Evolutionary conservation across 1,284 basidiomycete genomes (phyloP).

Genomic region (Albatrellus sp.): DNA sequence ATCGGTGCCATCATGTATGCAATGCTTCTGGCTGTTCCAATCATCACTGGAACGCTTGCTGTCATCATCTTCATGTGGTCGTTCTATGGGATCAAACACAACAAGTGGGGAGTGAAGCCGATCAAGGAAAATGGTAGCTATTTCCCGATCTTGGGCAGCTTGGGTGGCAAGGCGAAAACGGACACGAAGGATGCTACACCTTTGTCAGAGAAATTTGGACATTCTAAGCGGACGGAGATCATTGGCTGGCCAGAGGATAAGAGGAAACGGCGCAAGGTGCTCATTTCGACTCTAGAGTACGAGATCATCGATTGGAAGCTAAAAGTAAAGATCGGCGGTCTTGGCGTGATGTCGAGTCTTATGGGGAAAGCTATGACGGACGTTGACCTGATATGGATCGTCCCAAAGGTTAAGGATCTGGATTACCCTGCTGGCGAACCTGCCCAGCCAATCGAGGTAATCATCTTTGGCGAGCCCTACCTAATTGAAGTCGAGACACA

Average conservation of each 20-base stretch:
- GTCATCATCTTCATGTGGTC: slow-evolving; percentile 86
- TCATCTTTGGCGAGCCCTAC: slow-evolving; percentile 91
- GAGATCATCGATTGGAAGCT: slow-evolving; percentile 94
- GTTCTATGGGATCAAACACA: slow-evolving; percentile 91
- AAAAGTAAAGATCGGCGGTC: slow-evolving; percentile 92
- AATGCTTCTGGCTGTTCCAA: slow-evolving; percentile 67
- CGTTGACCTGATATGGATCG: slow-evolving; percentile 85
- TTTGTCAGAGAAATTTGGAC: slow-evolving; percentile 46
- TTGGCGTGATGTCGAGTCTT: slow-evolving; percentile 91
- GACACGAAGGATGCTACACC: slow-evolving; percentile 40
- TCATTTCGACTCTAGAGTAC: slow-evolving; percentile 87
- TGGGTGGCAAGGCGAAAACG: slow-evolving; percentile 53
- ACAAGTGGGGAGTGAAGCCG: slow-evolving; percentile 77
- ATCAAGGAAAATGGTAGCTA: slow-evolving; percentile 54
- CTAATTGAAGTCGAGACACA: slow-evolving; percentile 91
- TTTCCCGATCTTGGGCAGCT: slow-evolving; percentile 60
- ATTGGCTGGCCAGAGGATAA: slow-evolving; percentile 92
- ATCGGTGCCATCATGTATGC: slow-evolving; percentile 80
- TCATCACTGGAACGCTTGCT: slow-evolving; percentile 74
- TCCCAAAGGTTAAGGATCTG: slow-evolving; percentile 87
- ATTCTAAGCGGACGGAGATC: slow-evolving; percentile 44
- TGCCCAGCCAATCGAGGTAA: slow-evolving; percentile 85
- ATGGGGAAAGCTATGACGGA: slow-evolving; percentile 97
- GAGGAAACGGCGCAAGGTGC: slow-evolving; percentile 77
- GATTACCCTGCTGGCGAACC: slow-evolving; percentile 87